Evolutionary conservation across 2,329 filamentous ascomycete genomes (phyloP).

Genomic region (Curvularia sp.): DNA sequence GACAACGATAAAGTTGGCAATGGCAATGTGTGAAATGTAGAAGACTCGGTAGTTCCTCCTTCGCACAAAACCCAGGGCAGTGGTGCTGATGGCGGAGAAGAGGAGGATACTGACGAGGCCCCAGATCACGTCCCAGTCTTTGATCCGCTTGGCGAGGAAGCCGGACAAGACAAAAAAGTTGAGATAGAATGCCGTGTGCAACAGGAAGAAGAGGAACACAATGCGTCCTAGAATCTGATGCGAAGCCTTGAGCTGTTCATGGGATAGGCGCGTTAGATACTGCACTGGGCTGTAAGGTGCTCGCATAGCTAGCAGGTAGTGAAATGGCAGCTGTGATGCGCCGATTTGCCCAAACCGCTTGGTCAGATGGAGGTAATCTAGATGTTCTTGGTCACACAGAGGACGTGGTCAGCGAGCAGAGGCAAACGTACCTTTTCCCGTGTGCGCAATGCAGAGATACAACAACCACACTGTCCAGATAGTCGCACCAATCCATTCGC

Average conservation of each 20-base stretch:
- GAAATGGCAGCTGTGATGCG: conserved; percentile 65
- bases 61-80: conserved; percentile 58
- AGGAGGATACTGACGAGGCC: conserved; percentile 59
- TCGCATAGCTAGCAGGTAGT: conserved; percentile 63
- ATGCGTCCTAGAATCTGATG: conserved; percentile 66
- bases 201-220: conserved; percentile 58
- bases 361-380: conserved; percentile 69
- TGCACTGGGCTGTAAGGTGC: conserved; percentile 60
- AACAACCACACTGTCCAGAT: conserved; percentile 62
- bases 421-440: conserved; percentile 59
- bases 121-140: conserved; percentile 64
- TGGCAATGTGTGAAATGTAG: conserved; percentile 62
- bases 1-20: conserved; percentile 58
- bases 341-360: conserved; percentile 67
- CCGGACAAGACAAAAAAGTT: conserved; percentile 62
- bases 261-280: conserved; percentile 60
- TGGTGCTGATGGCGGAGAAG: conserved; percentile 56
- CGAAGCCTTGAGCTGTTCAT: conserved; percentile 62
- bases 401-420: too few species aligned
- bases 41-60: conserved; percentile 60
- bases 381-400: background rate
- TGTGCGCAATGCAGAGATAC: conserved; percentile 58
- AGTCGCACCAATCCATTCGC: conserved; percentile 57
- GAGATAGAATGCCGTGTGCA: conserved; percentile 63
- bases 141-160: conserved; percentile 61